Percentiles rank a stretch among this genome's conserved stretches.
phyloP scores from a whole-genome alignment of 2,329 filamentous ascomycete genomes.

The Blumeriella jaapii region DNA sequence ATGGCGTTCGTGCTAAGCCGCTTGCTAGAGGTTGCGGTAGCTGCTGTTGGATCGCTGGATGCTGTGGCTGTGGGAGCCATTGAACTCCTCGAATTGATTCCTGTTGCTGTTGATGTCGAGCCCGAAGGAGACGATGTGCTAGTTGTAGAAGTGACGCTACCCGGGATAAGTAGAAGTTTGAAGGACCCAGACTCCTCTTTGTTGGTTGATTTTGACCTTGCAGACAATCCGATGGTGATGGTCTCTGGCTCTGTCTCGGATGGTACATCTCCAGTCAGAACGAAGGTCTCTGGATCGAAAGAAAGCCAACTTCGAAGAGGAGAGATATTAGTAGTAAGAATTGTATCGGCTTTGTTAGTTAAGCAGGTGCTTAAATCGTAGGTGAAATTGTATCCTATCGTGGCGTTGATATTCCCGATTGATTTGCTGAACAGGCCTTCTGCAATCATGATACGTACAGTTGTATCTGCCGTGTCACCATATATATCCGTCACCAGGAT shows the following conservation, averaged over 20 bases:
- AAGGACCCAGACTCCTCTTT: conserved; percentile 15
- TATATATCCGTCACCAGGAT: conserved; percentile 48
- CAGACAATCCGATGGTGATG: conserved; percentile 18
- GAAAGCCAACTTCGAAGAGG: conserved; percentile 19
- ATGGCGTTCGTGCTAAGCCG: conserved; percentile 13
- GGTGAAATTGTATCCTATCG: conserved; percentile 18
- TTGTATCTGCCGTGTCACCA: conserved; percentile 46
- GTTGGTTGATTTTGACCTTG: conserved; percentile 15
- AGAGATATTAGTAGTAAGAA: conserved; percentile 12
- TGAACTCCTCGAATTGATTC: background rate
- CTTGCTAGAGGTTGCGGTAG: background rate
- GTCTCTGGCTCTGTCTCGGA: conserved; percentile 5
- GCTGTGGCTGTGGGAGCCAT: conserved; percentile 4
- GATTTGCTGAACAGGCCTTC: conserved; percentile 15
- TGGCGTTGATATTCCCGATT: conserved; percentile 19
- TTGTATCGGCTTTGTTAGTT: conserved; percentile 17
- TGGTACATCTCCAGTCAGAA: conserved; percentile 21
- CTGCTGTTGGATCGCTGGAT: background rate
- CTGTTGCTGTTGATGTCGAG: conserved; percentile 4
- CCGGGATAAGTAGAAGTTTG: conserved; percentile 10
- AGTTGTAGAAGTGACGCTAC: background rate
- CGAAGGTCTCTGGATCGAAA: conserved; percentile 19
- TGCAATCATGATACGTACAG: conserved; percentile 30
- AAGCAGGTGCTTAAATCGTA: conserved; percentile 19
- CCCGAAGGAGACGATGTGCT: conserved; percentile 3